Evolutionary conservation across 2,329 filamentous ascomycete genomes (phyloP).

Genomic region (Ambrosiella beaveri): DNA sequence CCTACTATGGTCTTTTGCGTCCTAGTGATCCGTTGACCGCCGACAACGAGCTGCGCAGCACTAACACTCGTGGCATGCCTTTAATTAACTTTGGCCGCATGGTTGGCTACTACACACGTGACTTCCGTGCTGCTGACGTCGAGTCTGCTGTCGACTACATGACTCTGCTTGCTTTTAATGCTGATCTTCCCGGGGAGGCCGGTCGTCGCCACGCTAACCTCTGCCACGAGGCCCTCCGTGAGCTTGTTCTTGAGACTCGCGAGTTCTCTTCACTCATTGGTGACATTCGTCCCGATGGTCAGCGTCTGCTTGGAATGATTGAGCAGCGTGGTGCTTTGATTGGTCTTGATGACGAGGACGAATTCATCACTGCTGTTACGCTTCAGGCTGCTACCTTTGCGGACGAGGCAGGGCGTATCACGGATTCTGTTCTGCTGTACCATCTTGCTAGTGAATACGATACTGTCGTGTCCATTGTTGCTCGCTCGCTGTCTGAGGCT

Average conservation of each 20-base stretch:
- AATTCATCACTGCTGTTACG: slow-evolving; percentile 84
- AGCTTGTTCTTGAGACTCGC: slow-evolving; percentile 88
- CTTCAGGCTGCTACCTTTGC: slow-evolving; percentile 81
- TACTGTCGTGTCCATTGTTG: slow-evolving; percentile 78
- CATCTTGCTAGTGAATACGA: slow-evolving; percentile 93
- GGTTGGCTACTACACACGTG: slow-evolving; percentile 85
- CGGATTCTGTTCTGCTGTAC: slow-evolving; percentile 86
- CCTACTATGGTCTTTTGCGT: slow-evolving; percentile 76
- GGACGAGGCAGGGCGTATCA: slow-evolving; percentile 83
- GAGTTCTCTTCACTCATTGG: slow-evolving; percentile 90
- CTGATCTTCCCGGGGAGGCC: slow-evolving; percentile 56
- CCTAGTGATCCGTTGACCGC: slow-evolving; percentile 65
- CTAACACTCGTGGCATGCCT: slow-evolving; percentile 50
- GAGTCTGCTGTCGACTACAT: slow-evolving; percentile 89
- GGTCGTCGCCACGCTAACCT: slow-evolving; percentile 63
- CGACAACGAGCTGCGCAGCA: slow-evolving; percentile 50
- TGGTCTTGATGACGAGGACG: slow-evolving; percentile 57
- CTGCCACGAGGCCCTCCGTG: slow-evolving; percentile 82
- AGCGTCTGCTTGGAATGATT: slow-evolving; percentile 69
- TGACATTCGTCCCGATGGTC: slow-evolving; percentile 74
- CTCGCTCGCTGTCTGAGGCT: slow-evolving; percentile 75
- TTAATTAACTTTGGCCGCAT: slow-evolving; percentile 92
- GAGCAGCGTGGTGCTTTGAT: slow-evolving; percentile 73
- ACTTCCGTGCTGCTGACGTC: slow-evolving; percentile 82
- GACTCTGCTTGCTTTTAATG: slow-evolving; percentile 76